Base-by-base conservation (phyloP, 176 grass and related monocot species). In the Cenchrus americanus region DNA sequence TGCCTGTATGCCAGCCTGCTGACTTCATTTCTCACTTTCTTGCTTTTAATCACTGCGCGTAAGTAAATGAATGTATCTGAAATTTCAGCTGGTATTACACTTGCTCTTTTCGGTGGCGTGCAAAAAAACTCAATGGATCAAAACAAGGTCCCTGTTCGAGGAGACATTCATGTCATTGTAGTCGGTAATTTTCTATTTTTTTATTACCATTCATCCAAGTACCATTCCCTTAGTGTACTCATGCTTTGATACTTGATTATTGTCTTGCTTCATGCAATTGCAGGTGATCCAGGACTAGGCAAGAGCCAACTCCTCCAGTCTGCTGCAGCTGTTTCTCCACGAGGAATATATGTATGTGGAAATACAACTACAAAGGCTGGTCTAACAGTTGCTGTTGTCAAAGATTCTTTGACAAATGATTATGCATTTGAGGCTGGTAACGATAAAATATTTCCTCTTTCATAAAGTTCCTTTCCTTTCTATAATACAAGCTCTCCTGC, bases 351-450 rank as follows among this genome's bases (percentile, higher is more conserved):
- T 84, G 91, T 95, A 49, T 98, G 96, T 19, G 96, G 89, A 53
- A 98, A 98, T 86, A 94, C 91, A 70, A 98, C 96, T 18, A 98
- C 92, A 40, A 98, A 91, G 80, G 96, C 96, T 88, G 96, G 96
- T 34, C 85, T 98, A 82, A 98, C 96, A 40, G 96, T 98, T 87
- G 96, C 96, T 17, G 96, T 98, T 1, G 93, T 98, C 88, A 98
- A 93, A 90, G 93, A 98, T 93, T 91, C 95, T 82, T 88, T 98
- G 91, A 95, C 95, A 51, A 88, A 71, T 26, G 96, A 98, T 95
- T 95, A 93, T 93, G 92, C 91, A 76, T 98, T 98, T 88, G 96
- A 98, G 41, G 96, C 96, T 88, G 96, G 96, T 98, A 98, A 75
- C 8, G 17, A 85, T 49, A 34, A 34, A 57, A 60, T 14, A 52